phyloP scores from a whole-genome alignment of 768 basidiomycete genomes.

The Cystofilobasidium ferigula region DNA sequence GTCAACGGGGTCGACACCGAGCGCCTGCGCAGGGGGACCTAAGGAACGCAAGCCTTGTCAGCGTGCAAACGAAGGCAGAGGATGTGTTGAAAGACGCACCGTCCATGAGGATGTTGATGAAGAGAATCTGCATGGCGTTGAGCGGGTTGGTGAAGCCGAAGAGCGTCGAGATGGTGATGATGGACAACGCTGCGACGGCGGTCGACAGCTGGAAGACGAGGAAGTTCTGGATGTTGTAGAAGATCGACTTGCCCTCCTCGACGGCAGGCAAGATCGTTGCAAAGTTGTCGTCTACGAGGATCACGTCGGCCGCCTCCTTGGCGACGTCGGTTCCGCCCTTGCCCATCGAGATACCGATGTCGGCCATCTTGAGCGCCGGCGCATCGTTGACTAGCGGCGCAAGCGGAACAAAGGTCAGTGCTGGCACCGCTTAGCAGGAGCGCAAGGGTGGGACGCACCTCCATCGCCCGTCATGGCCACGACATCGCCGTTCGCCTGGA shows the following conservation, averaged over 20 bases:
- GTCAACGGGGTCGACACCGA: constrained; percentile 94
- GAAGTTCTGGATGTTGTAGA: constrained; percentile 98
- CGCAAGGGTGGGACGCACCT: constrained; percentile 44
- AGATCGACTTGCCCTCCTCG: constrained; percentile 95
- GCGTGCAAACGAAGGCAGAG: not conserved
- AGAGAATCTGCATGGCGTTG: constrained; percentile 98
- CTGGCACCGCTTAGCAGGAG: not conserved
- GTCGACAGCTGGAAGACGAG: constrained; percentile 93
- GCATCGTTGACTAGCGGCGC: constrained; percentile 69
- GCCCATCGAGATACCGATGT: constrained; percentile 96
- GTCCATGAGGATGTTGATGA: constrained; percentile 98
- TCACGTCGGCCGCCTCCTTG: constrained; percentile 94
- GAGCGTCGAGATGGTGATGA: constrained; percentile 88
- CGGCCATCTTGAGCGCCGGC: constrained; percentile 92
- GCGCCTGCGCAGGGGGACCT: constrained; percentile 89
- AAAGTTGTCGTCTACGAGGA: constrained; percentile 95
- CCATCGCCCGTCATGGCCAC: constrained; percentile 98
- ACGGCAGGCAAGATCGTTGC: constrained; percentile 86
- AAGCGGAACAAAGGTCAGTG: not conserved
- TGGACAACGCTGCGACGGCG: constrained; percentile 86
- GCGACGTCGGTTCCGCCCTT: constrained; percentile 97
- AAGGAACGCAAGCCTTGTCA: constrained; percentile 14
- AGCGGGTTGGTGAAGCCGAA: constrained; percentile 81
- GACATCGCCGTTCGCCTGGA: constrained; percentile 74
- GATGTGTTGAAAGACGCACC: constrained; percentile 42